Evolutionary conservation across 768 basidiomycete species (phyloP), one percentile per base, ranked within the genome.

Genomic region (Pisolithus microcarpus): DNA sequence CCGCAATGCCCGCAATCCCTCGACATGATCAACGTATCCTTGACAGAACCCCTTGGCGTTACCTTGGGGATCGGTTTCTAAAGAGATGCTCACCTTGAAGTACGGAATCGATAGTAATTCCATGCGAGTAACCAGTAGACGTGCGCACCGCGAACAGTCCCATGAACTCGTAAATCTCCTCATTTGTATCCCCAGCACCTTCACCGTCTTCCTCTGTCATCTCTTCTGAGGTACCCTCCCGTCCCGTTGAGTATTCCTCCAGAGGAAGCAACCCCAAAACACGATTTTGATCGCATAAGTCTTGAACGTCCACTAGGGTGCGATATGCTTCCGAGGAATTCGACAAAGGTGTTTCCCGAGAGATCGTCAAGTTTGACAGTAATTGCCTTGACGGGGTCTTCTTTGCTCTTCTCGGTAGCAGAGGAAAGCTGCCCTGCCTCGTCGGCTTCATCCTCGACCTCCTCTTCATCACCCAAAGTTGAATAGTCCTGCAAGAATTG

Each of bases 1-100:
- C 96, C 96, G 67, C 96, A 99, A 47, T 72, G 69, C 52, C 92
- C 91, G 65, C 96, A 98, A 65, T 96, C 96, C 5, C 94, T 94
- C 21, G 95, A 94, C 93, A 96, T 97, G 70, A 98, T 95, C 49
- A 98, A 71, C 51, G 92, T 85, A 59, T 99, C 93, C 93, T 96
- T 49, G 4, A n/a, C 13, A 23, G 36, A n/a, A 30, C 30, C 36
- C 3, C 34, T 26, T 8, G 42, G n/a, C 26, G 3, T 5, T 7
- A 31, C n/a, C 21, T 28, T 31, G 44, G 28, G 24, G 42, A 23
- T 42, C n/a, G 24, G 6, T 21, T 10, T 10, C 21, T 23, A 8
- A 16, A 23, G 21, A 23, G 21, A 23, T 23, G 21, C 21, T 23
- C 21, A 23, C 21, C 21, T 23, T 23, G 4, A 99, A 98, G 68